Conservation (phyloP, 164 flowering plant genomes). For the Dillenia suffruticosa region DNA sequence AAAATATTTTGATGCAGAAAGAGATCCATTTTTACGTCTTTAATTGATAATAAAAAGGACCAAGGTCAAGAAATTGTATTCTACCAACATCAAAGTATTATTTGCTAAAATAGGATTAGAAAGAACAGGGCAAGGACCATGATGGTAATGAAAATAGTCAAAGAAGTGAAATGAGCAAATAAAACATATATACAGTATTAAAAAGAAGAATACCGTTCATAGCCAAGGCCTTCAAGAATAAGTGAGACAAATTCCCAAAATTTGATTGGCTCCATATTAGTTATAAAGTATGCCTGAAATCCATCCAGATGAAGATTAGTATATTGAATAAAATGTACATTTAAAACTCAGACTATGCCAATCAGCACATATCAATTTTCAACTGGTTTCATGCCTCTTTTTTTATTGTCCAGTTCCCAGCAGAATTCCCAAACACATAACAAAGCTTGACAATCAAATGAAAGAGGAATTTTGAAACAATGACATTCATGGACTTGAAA, state of each 20-base stretch:
- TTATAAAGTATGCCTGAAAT: constrained; percentile 86
- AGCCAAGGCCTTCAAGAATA: constrained; percentile 94
- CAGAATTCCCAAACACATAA: background rate
- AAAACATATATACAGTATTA: background rate
- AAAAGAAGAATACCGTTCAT: constrained; percentile 57
- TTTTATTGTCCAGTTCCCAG: background rate
- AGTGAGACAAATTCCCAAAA: constrained; percentile 94
- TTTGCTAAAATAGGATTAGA: too few relatives aligned
- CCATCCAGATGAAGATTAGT: constrained; percentile 7
- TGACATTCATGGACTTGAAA: too few relatives aligned
- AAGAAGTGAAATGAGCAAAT: background rate
- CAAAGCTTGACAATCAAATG: background rate
- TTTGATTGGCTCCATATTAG: constrained; percentile 91
- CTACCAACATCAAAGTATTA: too few relatives aligned
- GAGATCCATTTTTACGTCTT: too few relatives aligned
- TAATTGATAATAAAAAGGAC: too few relatives aligned
- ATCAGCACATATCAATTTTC: background rate
- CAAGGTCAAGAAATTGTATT: too few relatives aligned
- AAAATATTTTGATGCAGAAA: too few relatives aligned
- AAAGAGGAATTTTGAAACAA: too few relatives aligned
- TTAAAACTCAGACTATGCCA: background rate
- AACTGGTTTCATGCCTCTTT: background rate
- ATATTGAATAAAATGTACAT: background rate
- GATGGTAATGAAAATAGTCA: too few relatives aligned
- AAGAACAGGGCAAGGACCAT: too few relatives aligned